Conservation (phyloP, 129 eudicot genomes). For the Arctium lappa region DNA sequence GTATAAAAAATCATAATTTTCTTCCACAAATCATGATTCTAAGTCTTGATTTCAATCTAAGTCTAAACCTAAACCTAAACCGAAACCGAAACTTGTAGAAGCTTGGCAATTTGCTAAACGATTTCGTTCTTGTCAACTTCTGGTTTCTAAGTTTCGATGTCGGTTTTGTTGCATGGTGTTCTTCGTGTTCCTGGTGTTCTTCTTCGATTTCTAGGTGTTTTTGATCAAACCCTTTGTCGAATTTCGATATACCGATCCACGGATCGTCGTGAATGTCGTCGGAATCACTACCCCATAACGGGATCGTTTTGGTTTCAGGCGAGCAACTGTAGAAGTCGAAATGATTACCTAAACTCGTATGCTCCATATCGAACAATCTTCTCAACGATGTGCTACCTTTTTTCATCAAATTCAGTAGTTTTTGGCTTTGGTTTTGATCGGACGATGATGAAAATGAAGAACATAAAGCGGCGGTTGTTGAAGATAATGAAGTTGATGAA, state of each 20-base stretch:
- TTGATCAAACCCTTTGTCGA: not conserved
- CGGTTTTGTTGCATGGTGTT: not conserved
- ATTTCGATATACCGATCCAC: conserved; percentile 45
- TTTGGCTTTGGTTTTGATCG: conserved; percentile 26
- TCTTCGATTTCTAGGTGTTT: not conserved
- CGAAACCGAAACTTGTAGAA: conserved; percentile 39
- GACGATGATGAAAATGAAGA: conserved; percentile 49
- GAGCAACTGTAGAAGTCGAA: conserved; percentile 53
- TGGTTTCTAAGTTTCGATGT: conserved; percentile 17
- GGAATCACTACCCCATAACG: conserved; percentile 73
- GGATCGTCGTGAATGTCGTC: conserved; percentile 63
- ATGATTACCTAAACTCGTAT: conserved; percentile 59
- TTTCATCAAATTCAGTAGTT: conserved; percentile 60
- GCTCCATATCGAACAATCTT: conserved; percentile 77
- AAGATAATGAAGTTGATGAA: not conserved
- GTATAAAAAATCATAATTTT: not conserved
- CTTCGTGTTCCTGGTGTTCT: not conserved
- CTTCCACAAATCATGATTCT: conserved; percentile 9
- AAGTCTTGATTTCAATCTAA: conserved; percentile 33
- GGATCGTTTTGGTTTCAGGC: conserved; percentile 50
- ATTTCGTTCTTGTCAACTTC: conserved; percentile 46
- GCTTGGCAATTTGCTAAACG: conserved; percentile 59
- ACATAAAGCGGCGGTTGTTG: too few species aligned
- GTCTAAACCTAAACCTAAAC: conserved; percentile 17
- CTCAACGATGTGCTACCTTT: conserved; percentile 64